Base-by-base conservation (phyloP, 2,329 filamentous ascomycete species). In the Microcyclospora tardicrescens region DNA sequence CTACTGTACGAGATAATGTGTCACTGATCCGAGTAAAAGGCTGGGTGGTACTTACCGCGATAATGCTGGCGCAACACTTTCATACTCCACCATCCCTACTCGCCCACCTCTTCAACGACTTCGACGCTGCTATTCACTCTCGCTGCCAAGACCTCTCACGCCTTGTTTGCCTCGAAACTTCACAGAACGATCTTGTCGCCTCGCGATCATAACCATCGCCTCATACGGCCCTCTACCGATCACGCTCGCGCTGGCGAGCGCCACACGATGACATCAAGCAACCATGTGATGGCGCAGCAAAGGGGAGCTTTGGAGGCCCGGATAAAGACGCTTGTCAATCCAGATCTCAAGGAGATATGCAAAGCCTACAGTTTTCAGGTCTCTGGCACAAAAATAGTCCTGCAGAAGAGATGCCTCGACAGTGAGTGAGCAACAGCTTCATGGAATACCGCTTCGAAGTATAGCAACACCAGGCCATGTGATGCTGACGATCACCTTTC, bases 301-400 rank as follows among this genome's bases (percentile, higher is more conserved):
- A 47, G 41, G 33, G 34, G 33, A n/a, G 43, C 36, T 10, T 34
- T 57, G 14, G 51, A 52, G 34, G 44, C 52, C n/a, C 46, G 46
- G 24, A 48, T 60, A 39, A 75, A 74, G 54, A 68, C 62, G 8
- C 60, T 79, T 37, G 65, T 76, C 39, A 78, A 77, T 54, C 66
- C 65, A 43, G 78, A 87, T 52, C 72, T 95, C 35, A 83, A 85
- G 52, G 71, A 71, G 37, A 79, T 96, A 48, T 82, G 89, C 55
- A 73, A 76, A 46, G 67, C 73, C 43, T 84, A 93, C 63, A 73
- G 77, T 34, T 67, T 93, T 28, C 73, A 75, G 48, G 81, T 84
- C 43, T 83, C 80, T 19, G 91, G 91, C 14, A 80, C 91, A 53
- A 98, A 98, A 68, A 75, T 77, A 28, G 74, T 82, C 32, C 67